These are phyloP conservation scores for Russula virescens DNA, from an alignment of 768 basidiomycete genomes.

Conservation along the genomic window DNA sequence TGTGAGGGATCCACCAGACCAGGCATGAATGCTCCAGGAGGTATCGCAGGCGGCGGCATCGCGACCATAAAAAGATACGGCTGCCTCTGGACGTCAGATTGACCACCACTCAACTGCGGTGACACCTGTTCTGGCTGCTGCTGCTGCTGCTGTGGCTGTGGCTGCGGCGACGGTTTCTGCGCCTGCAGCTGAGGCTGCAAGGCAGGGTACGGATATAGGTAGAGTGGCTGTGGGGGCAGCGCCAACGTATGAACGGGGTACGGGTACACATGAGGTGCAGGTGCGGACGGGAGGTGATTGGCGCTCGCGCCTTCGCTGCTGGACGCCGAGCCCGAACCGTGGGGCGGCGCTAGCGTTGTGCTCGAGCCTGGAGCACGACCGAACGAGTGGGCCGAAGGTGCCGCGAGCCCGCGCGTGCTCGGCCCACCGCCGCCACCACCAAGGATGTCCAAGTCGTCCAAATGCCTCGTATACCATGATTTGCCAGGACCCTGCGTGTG, in stretches of 20 bases:
- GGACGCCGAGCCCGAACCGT: conserved; percentile 17
- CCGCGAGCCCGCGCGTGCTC: conserved; percentile 6
- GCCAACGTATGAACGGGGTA: conserved; percentile 13
- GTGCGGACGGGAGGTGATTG: conserved; percentile 6
- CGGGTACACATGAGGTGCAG: background rate
- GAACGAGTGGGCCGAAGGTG: conserved; percentile 10
- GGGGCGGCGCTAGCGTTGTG: conserved; percentile 11
- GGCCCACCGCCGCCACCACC: background rate
- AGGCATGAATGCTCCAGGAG: conserved; percentile 8
- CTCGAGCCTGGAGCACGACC: conserved; percentile 10
- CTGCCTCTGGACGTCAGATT: conserved; percentile 8
- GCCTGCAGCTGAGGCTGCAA: background rate
- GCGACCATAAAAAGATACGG: conserved; percentile 20
- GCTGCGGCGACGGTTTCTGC: background rate
- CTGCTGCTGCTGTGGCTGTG: background rate
- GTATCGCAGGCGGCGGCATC: conserved; percentile 11
- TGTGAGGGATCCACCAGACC: conserved; percentile 4
- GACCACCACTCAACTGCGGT: conserved; percentile 10
- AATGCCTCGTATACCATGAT: conserved; percentile 23
- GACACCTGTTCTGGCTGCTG: background rate
- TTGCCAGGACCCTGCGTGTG: background rate
- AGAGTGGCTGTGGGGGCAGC: conserved; percentile 17
- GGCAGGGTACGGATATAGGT: conserved; percentile 14
- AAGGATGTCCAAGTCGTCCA: conserved; percentile 18
- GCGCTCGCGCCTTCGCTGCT: conserved; percentile 6